Percentiles rank a stretch among this genome's conserved stretches.
Evolutionary conservation across 176 grass and related monocot genomes (phyloP).

Genomic region (Canna indica): DNA sequence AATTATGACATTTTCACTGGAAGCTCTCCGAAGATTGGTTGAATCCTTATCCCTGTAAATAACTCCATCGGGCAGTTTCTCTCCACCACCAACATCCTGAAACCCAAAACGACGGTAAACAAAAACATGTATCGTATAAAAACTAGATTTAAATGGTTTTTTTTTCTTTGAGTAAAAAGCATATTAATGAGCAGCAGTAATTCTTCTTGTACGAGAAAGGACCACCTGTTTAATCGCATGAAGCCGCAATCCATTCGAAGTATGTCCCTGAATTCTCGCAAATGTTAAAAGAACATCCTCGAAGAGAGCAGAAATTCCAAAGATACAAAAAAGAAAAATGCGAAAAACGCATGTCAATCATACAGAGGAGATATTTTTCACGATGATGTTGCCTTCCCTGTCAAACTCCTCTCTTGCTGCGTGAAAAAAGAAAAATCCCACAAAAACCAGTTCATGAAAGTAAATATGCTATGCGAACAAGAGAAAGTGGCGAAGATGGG

Average conservation of each 20-base stretch:
- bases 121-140: neutral
- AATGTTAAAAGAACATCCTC: neutral
- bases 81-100: conserved; percentile 3
- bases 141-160: no score
- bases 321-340: neutral
- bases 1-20: neutral
- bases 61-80: conserved; percentile 7
- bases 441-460: neutral
- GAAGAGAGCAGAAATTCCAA: neutral
- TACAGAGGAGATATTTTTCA: conserved; percentile 27
- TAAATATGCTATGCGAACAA: neutral
- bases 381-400: conserved; percentile 19
- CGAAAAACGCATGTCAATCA: neutral
- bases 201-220: no score
- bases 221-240: neutral
- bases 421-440: conserved; percentile 6
- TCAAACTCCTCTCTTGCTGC: conserved; percentile 19
- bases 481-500: neutral
- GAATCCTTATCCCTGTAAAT: conserved; percentile 3
- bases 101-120: neutral
- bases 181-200: no score
- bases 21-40: neutral
- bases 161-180: no score
- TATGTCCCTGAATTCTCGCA: conserved; percentile 3
- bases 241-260: neutral